Percentiles rank a stretch among this genome's conserved stretches.
Evolutionary conservation across 306 rosid species (phyloP).

Genomic region (Medicago lupulina): DNA sequence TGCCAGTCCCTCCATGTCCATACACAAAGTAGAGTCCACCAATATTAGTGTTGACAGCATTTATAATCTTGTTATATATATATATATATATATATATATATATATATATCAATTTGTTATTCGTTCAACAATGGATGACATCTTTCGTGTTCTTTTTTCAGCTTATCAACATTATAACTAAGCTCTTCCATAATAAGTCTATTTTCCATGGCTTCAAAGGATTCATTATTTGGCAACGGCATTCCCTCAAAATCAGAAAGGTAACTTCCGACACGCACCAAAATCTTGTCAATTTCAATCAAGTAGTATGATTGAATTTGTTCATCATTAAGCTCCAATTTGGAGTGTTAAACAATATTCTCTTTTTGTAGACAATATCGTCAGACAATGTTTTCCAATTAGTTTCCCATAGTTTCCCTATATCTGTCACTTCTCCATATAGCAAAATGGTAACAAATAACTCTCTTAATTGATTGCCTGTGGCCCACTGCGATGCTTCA

Average conservation of each 20-base stretch:
- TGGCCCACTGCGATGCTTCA: neutral
- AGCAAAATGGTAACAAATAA: neutral
- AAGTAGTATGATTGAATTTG: neutral
- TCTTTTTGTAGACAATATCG: too few species aligned
- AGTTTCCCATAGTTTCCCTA: neutral
- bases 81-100: too few species aligned
- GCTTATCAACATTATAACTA: neutral
- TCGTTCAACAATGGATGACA: neutral
- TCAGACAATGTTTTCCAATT: neutral
- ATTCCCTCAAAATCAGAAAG: neutral
- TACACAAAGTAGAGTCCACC: neutral
- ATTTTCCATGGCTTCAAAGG: neutral
- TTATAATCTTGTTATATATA: neutral
- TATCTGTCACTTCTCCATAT: neutral
- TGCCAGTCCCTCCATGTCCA: neutral
- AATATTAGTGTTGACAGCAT: neutral
- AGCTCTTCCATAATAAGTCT: neutral
- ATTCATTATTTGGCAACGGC: neutral
- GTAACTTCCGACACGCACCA: neutral
- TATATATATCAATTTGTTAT: neutral
- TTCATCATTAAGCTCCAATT: neutral
- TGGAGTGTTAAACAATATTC: too few species aligned
- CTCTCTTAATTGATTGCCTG: neutral
- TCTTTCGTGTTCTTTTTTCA: neutral
- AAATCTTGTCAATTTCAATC: neutral